Base-by-base conservation (phyloP, 441 rosid genomes). In the Pelargonium myrrhifolium region DNA sequence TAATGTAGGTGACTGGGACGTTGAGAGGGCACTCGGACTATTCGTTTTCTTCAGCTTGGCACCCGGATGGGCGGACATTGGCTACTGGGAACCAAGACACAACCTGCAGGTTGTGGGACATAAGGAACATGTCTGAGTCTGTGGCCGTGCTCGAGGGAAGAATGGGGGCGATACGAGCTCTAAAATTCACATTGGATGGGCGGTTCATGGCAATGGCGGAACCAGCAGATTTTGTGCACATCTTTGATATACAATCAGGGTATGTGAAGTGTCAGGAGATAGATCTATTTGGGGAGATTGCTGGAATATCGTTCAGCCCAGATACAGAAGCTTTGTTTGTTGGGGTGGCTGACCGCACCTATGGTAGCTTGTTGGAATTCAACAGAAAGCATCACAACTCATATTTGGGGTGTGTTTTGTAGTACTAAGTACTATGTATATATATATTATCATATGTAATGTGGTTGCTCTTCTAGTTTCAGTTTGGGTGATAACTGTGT, bases 31-130 rank as follows among this genome's bases (percentile, higher is more conserved):
- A 88, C 75, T 69, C 82, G 21, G 94, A 88, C 74, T 88, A 88
- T 68, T 86, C 94, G 28, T 88, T 88, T 18, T 73, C 89, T 64
- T 88, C 94, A 1, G 94, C 88, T 31, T 88, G 94, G 94, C 89
- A 88, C 26, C 90, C 94, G 0, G 85, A 84, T 61, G 91, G 94
- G 3, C 81, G 72, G 21, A 82, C 84, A 73, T 40, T 88, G 70
- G 91, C 91, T 40, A 86, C 94, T 0, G 91, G 94, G 17, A 88
- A 86, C 76, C 91, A 88, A 73, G 94, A 88, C 86, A 88, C 88
- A 8, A 88, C 89, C 0, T 88, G 91, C 67, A 78, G 91, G 39
- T 72, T 88, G 69, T 88, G 93, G 94, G 94, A 88, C 77, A 71
- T 84, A 37, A 77, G 94, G 74, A 86, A 88, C 75, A 35, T 80